Conservation (phyloP, 2,329 filamentous ascomycete genomes). For the Ceratocystis cubensis region DNA sequence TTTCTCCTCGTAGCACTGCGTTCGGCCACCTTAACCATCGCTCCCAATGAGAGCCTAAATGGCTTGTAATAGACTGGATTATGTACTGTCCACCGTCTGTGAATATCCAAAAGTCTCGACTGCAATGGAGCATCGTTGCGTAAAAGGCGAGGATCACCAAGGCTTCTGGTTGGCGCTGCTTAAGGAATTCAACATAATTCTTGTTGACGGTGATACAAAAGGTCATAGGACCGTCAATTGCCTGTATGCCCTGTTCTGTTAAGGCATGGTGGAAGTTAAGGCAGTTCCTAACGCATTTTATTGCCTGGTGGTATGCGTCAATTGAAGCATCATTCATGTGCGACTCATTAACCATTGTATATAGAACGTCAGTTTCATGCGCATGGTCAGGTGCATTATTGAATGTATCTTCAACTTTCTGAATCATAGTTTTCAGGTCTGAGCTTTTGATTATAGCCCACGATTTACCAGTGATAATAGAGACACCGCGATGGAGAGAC, state of each 20-base stretch:
- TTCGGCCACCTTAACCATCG: conserved; percentile 25
- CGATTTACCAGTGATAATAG: background rate
- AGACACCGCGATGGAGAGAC: background rate
- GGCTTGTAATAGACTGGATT: conserved; percentile 24
- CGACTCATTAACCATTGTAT: background rate
- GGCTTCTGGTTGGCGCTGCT: conserved; percentile 31
- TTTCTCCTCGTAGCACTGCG: background rate
- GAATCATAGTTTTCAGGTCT: background rate
- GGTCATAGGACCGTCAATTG: background rate
- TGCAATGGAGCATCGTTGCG: conserved; percentile 32
- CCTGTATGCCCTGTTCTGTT: background rate
- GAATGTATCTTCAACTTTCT: background rate
- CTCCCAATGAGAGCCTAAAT: conserved; percentile 27
- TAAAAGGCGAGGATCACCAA: conserved; percentile 32
- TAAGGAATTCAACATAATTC: conserved; percentile 30
- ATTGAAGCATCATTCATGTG: background rate
- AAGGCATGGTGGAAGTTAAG: background rate
- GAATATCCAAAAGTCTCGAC: conserved; percentile 29
- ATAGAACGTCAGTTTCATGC: background rate
- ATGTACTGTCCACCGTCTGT: conserved; percentile 26
- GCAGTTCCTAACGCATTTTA: background rate
- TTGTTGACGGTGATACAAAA: background rate
- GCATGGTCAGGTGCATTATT: background rate
- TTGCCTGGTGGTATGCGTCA: background rate
- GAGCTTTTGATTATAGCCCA: background rate